These are phyloP conservation scores for Parsonsia alboflavescens DNA, from an alignment of 257 asterid genomes.

Conservation along the genomic window DNA sequence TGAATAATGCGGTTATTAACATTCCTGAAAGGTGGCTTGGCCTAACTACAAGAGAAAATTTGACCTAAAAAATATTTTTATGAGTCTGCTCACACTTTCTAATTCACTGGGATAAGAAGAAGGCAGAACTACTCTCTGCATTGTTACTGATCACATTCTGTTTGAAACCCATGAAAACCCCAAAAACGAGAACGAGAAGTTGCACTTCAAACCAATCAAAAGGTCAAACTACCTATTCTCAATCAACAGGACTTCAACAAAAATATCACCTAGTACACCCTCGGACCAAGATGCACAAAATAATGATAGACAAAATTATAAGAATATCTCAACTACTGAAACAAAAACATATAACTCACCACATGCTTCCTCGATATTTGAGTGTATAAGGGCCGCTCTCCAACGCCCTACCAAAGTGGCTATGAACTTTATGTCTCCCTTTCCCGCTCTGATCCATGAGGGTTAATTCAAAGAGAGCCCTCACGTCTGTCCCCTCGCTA, in stretches of 20 bases:
- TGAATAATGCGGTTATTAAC: not conserved
- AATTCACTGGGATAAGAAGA: not conserved
- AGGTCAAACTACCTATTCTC: not conserved
- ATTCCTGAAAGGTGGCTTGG: not conserved
- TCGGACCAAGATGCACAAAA: not conserved
- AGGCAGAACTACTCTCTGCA: not conserved
- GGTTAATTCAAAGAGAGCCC: slow-evolving; percentile 88
- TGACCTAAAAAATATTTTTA: not conserved
- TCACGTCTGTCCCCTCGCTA: slow-evolving; percentile 78
- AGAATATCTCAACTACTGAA: slow-evolving; percentile 7
- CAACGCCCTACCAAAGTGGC: slow-evolving; percentile 90
- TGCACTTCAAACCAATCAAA: not conserved
- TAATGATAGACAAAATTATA: slow-evolving; percentile 12
- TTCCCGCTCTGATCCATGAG: slow-evolving; percentile 89
- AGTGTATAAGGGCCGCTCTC: slow-evolving; percentile 94
- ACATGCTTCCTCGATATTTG: slow-evolving; percentile 93
- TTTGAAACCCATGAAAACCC: not conserved
- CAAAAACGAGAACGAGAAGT: not conserved
- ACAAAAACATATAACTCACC: slow-evolving; percentile 51
- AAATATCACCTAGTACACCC: not conserved
- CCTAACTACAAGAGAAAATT: not conserved
- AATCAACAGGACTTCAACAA: not conserved
- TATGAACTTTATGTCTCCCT: slow-evolving; percentile 91
- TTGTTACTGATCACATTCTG: not conserved
- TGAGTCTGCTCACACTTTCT: not conserved